phyloP scores from a whole-genome alignment of 2,329 filamentous ascomycete species.

The Botrytis fabae region DNA sequence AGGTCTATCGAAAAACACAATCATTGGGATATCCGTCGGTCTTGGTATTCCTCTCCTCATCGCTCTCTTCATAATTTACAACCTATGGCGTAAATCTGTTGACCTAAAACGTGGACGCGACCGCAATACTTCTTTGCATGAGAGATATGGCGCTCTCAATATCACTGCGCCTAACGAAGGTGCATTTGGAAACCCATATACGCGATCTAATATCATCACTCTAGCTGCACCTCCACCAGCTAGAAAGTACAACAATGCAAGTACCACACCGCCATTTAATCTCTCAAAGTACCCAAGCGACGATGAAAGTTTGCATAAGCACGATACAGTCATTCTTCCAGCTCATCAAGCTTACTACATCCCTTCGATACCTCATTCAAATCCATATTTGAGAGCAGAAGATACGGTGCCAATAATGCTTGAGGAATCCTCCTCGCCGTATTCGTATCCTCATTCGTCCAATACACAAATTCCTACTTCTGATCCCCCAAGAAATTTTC shows the following conservation, averaged over 20 bases:
- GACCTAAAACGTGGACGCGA: neutral
- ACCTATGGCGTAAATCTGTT: neutral
- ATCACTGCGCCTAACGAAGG: constrained; percentile 20
- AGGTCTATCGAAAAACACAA: constrained; percentile 28
- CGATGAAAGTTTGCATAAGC: constrained; percentile 1
- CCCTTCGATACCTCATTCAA: neutral
- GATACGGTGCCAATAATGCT: neutral
- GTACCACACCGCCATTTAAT: neutral
- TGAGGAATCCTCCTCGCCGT: neutral
- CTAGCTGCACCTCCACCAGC: constrained; percentile 2
- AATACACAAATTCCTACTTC: neutral
- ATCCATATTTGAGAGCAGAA: neutral
- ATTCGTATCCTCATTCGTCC: neutral
- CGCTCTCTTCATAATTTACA: constrained; percentile 9
- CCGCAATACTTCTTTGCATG: constrained; percentile 8
- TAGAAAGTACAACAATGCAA: neutral
- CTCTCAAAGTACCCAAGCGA: constrained; percentile 11
- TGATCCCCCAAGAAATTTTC: neutral
- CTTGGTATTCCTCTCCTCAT: constrained; percentile 26
- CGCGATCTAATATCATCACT: constrained; percentile 2
- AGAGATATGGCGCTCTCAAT: constrained; percentile 15
- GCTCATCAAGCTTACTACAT: constrained; percentile 11
- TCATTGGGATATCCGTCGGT: constrained; percentile 37
- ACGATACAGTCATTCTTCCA: neutral
- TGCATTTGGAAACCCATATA: constrained; percentile 3